A percentile compares a stretch with the other conserved stretches of the same genome.
Evolutionary conservation across 108 stramenopile species (phyloP).

Genomic region (Nitzschia putrida): DNA sequence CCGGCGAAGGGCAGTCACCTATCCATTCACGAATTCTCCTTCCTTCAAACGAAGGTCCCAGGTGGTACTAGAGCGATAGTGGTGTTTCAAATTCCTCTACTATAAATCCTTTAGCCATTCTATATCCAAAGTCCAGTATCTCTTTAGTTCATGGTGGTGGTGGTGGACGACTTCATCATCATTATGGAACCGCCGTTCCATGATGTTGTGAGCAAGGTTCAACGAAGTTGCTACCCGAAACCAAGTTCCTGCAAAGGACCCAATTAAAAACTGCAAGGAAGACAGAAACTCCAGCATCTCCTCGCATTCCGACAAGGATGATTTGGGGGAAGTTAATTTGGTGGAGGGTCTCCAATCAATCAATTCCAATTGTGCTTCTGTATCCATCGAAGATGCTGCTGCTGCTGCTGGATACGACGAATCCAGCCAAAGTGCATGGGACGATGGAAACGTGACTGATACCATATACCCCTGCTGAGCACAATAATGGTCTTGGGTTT

Average conservation of each 20-base stretch:
- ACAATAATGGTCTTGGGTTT: neutral
- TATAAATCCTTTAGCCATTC: constrained; percentile 13
- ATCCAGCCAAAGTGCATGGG: too few relatives aligned
- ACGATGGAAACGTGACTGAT: too few relatives aligned
- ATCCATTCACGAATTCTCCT: neutral
- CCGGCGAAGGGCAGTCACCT: neutral
- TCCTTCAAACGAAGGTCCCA: too few relatives aligned
- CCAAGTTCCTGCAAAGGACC: constrained; percentile 11
- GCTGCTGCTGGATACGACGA: too few relatives aligned
- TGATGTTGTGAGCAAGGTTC: neutral
- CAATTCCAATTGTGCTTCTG: neutral
- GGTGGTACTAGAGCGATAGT: too few relatives aligned
- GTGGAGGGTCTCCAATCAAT: neutral
- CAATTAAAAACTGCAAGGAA: neutral
- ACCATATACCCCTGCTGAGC: too few relatives aligned
- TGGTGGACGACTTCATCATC: too few relatives aligned
- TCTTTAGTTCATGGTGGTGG: too few relatives aligned
- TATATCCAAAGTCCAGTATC: constrained; percentile 12
- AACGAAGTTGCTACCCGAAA: constrained; percentile 5
- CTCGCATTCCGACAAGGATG: neutral
- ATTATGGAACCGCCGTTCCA: too few relatives aligned
- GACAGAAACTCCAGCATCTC: neutral
- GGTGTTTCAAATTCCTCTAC: too few relatives aligned
- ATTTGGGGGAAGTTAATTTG: neutral
- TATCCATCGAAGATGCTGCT: too few relatives aligned